Base-by-base conservation (phyloP, 2,329 filamentous ascomycete genomes). In the Cladosporium cucumerinum region DNA sequence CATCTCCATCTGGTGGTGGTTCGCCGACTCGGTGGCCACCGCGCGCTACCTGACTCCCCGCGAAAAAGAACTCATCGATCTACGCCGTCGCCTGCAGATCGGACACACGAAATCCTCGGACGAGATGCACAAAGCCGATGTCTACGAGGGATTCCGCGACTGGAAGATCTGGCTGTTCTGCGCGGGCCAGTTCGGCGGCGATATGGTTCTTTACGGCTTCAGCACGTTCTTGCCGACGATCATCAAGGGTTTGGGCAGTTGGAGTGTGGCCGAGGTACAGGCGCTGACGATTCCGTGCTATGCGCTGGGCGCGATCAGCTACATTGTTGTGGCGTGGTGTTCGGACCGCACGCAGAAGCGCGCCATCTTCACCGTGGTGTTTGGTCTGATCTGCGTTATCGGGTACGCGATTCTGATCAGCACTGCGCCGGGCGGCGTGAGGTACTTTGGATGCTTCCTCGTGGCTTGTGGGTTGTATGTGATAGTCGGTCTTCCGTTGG, bases 281-380 rank as follows among this genome's bases (percentile, higher is more conserved):
- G 85, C 90, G 28, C 83, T 93, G 32, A 93, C 91, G 0, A 89
- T 94, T 54, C 91, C 91, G 0, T 92, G 89, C 76, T 93, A 93
- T 74, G 86, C 86, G 6, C 75, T 92, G 3, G 91, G 90, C 3
- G 90, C 90, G 0, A 81, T 88, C 7, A 85, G 84, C 0, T 93
- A 92, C 73, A 85, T 93, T 74, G 68, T 81, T 11, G 81, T 86
- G 1, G 90, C 90, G 0, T 85, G 83, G 70, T 76, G 90, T 52
- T 91, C 88, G 4, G 91, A 94, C 73, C 82, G 83, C 59, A 80
- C 83, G 68, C 89, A 92, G 76, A 82, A 80, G 64, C 85, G 91
- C 46, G 90, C 84, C 0, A 68, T 90, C 0, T 90, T 89, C 69
- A 83, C 84, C 25, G 83, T 89, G 30, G 73, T 85, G 11, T 89